Evolutionary conservation across 768 basidiomycete species (phyloP).

Genomic region (Kondoa malvinella): DNA sequence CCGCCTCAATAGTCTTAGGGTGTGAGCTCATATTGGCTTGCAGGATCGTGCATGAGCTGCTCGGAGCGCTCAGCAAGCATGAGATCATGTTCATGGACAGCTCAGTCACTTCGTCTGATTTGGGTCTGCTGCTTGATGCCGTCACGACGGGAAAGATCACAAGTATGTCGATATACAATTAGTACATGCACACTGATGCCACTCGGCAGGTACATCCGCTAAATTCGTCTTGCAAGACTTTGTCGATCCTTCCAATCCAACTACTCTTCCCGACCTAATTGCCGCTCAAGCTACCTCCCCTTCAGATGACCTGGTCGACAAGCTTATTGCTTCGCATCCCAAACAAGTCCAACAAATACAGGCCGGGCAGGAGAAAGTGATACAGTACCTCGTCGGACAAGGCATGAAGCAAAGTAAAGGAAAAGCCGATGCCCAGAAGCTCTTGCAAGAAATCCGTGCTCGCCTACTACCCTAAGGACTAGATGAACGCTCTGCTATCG

Average conservation of each 20-base stretch:
- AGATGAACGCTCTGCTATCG: too few species aligned
- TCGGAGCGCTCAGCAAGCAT: conserved; percentile 55
- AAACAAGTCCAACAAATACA: conserved; percentile 49
- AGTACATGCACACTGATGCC: not conserved
- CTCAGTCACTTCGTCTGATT: conserved; percentile 44
- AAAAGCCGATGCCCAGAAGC: conserved; percentile 52
- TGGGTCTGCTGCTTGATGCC: conserved; percentile 63
- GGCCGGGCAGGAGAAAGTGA: conserved; percentile 53
- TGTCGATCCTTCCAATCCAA: conserved; percentile 33
- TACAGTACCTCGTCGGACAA: conserved; percentile 64
- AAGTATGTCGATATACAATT: conserved; percentile 35
- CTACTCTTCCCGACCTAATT: conserved; percentile 34
- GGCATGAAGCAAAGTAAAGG: conserved; percentile 73
- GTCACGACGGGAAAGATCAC: conserved; percentile 53
- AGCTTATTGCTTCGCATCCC: conserved; percentile 52
- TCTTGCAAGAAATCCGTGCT: conserved; percentile 37
- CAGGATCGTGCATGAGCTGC: conserved; percentile 76
- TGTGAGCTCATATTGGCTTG: not conserved
- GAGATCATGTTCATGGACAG: conserved; percentile 45
- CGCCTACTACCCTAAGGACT: not conserved
- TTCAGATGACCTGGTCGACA: conserved; percentile 43
- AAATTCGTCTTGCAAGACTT: conserved; percentile 59
- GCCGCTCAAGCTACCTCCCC: conserved; percentile 31
- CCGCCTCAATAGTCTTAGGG: not conserved
- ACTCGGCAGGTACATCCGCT: conserved; percentile 49